Evolutionary conservation across 2,329 filamentous ascomycete species (phyloP), one percentile per base, ranked within the genome.

Genomic region (Nothopassalora personata): DNA sequence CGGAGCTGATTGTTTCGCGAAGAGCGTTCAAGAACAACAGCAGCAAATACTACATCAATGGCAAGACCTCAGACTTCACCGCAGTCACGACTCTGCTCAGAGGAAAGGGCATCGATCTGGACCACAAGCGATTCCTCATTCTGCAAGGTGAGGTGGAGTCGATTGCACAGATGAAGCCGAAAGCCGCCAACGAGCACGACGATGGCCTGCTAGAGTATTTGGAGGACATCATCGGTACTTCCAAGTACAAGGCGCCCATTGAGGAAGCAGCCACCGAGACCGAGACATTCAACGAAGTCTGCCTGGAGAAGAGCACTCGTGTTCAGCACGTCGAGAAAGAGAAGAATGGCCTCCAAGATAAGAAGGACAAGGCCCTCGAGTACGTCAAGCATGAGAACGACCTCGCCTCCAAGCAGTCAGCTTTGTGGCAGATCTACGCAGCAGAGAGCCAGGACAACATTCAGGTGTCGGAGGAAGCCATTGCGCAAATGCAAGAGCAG

Each of bases 271-370:
- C 91, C 0, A 78, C 87, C 1, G 90, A 97, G 74, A 90, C 96
- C 0, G 94, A 99, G 75, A 86, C 86, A 0, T 82, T 97, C 56
- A 99, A 99, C 71, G 94, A 99, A 68, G 85, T 96, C 2, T 99
- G 94, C 71, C 81, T 91, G 68, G 94, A 99, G 74, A 99, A 99
- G 80, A 96, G 89, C 67, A 89, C 86, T 36, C 89, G 95, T 62
- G 94, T 99, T 1, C 91, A 97, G 75, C 93, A 97, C 69, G 94
- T 99, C 0, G 94, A 99, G 74, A 99, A 97, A 74, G 94, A 99
- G 75, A 97, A 91, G 80, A 90, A 89, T 65, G 82, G 86, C 51
- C 83, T 99, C 1, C 94, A 97, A 70, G 92, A 96, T 73, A 97
- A 97, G 80, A 99, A 99, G 77, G 88, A 97, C 71, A 91, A 92